Base-by-base conservation (phyloP, 2,329 filamentous ascomycete species). In the Cladosporium sp. region DNA sequence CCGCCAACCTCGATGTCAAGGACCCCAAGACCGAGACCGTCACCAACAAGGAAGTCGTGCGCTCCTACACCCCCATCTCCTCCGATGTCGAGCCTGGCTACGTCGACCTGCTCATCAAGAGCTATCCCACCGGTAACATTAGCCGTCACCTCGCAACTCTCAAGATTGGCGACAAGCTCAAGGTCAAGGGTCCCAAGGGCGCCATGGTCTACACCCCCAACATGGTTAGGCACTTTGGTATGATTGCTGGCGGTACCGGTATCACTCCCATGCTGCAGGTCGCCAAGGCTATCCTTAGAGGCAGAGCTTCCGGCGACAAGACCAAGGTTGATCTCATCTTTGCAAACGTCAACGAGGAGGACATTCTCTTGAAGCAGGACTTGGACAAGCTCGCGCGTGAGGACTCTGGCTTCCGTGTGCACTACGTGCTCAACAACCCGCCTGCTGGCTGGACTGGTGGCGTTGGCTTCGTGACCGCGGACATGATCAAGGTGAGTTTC, bases 221-320 rank as follows among this genome's bases (percentile, higher is more conserved):
- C 85, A 94, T 99, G 91, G 92, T 94, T 73, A 89, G 91, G 70
- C 91, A 91, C 80, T 96, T 99, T 72, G 95, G 93, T 76, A 99
- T 99, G 95, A 92, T 99, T 76, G 93, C 95, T 69, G 95, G 95
- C 71, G 95, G 95, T 70, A 98, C 95, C 36, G 95, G 95, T 72
- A 98, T 99, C 79, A 98, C 95, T 11, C 95, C 95, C 67, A 99
- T 99, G 95, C 86, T 98, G 69, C 95, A 99, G 83, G 88, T 99
- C 73, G 89, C 97, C 77, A 91, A 93, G 74, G 95, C 94, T 66
- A 93, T 98, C 72, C 87, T 76, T 51, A 68, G 76, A 32, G 76
- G 76, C 13, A 68, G 76, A 63, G 79, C 79, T 67, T 83, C 81
- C 72, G 84, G 88, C 63, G 83, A 88, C 59, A 93, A 83, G 76